These are phyloP conservation scores for Erythrobasidium hasegawianum DNA, from an alignment of 1,284 basidiomycete species.

Conservation along the genomic window DNA sequence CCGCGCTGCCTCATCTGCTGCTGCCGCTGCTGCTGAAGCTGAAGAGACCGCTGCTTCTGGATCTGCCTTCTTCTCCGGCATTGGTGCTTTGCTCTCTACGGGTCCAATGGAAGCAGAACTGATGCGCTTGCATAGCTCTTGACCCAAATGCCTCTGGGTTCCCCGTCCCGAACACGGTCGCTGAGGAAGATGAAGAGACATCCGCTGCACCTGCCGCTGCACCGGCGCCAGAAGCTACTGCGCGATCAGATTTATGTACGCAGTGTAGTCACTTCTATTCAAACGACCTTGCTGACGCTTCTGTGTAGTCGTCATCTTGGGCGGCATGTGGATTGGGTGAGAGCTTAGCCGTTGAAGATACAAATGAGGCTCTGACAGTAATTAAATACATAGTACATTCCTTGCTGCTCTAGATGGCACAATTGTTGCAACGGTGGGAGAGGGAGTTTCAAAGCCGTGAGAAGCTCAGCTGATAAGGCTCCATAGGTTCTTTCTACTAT, in stretches of 20 bases:
- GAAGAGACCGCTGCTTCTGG: constrained; percentile 27
- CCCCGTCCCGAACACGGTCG: constrained; percentile 11
- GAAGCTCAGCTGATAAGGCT: neutral
- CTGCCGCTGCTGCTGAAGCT: constrained; percentile 16
- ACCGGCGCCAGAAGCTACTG: constrained; percentile 22
- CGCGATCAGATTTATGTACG: constrained; percentile 28
- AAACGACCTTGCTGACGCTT: too few species aligned
- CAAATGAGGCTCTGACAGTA: too few species aligned
- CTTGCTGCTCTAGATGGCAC: constrained; percentile 35
- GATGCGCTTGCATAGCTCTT: constrained; percentile 15
- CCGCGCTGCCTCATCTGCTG: neutral
- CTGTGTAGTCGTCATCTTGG: constrained; percentile 35
- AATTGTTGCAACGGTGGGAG: constrained; percentile 38
- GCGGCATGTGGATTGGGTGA: constrained; percentile 39
- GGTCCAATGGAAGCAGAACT: too few species aligned
- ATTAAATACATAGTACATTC: constrained; percentile 5
- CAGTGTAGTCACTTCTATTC: neutral
- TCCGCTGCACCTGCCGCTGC: constrained; percentile 19
- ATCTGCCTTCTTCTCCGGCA: constrained; percentile 31
- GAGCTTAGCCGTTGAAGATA: too few species aligned
- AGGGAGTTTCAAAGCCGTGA: neutral
- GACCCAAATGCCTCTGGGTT: constrained; percentile 39
- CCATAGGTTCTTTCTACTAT: constrained; percentile 35
- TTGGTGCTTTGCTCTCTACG: constrained; percentile 9
- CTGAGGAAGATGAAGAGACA: constrained; percentile 36